Evolutionary conservation across 2,329 filamentous ascomycete genomes (phyloP), one percentile per base, ranked within the genome.

Genomic region (Aureobasidium subglaciale): DNA sequence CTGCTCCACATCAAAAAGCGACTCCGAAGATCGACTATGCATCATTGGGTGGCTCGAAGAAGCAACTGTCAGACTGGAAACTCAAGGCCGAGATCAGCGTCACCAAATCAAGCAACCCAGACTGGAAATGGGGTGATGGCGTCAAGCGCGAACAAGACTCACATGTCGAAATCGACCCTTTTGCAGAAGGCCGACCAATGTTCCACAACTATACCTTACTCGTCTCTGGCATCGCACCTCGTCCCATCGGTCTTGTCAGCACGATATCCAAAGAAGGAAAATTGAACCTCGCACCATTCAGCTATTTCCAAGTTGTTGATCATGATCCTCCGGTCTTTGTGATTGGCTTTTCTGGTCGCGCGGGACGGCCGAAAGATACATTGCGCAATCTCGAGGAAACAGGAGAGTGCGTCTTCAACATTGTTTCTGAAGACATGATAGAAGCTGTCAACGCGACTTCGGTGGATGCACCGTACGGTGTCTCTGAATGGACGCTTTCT

Each of bases 131-230:
- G 16, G 43, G 43, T 7, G 25, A 32, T 5, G 43, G 43, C 25
- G n/a, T 25, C 11, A 4, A 35, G 15, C 11, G 22, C 13, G 7
- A 11, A 30, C 43, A 32, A 32, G 13, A 30, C 2, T 27, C 22
- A 25, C 49, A 53, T n/a, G 24, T 53, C 7, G 49, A 32, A 11
- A 92, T 95, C 63, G 85, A 93, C 69, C 90, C 90, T 0, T 82
- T 89, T 67, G 84, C 78, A 55, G 73, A 81, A 25, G 86, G 83
- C 18, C 80, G 90, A 1, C 77, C 82, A 0, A 70, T 80, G 0
- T 71, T 74, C 4, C 81, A 80, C 71, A 95, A 95, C 77, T 95
- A 96, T 78, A 93, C 92, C 73, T 81, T 96, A 13, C 77, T 96
- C 59, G 95, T 96, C 70, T 88, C 84, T 16, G 84, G 83, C 6